Conservation (phyloP, 2,329 filamentous ascomycete species). For the Calonectria ilicicola region DNA sequence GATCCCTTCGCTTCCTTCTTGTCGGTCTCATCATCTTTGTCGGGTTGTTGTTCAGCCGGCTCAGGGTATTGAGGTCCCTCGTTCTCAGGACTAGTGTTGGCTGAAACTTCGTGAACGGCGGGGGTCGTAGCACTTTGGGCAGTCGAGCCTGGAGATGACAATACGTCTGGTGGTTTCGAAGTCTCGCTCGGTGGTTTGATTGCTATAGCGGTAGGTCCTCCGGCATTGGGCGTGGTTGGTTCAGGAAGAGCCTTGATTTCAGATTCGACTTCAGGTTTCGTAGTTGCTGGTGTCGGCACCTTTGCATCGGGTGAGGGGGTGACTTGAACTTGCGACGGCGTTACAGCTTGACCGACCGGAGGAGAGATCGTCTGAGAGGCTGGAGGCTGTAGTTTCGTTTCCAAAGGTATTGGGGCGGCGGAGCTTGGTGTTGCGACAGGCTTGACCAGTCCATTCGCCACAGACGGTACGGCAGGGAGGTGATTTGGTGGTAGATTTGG, state of each 20-base stretch:
- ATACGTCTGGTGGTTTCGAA: conserved; percentile 54
- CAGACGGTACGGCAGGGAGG: conserved; percentile 1
- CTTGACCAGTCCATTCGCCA: conserved; percentile 27
- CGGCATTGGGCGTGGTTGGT: not conserved
- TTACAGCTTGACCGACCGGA: not conserved
- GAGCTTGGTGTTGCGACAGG: conserved; percentile 16
- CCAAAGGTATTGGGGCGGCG: conserved; percentile 18
- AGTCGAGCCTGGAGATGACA: conserved; percentile 74
- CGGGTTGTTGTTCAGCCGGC: conserved; percentile 59
- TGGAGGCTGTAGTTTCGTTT: conserved; percentile 6
- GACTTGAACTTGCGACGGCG: conserved; percentile 44
- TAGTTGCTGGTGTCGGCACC: conserved; percentile 33
- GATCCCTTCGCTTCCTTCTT: conserved; percentile 16
- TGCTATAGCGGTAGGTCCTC: conserved; percentile 34
- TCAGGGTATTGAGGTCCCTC: conserved; percentile 70
- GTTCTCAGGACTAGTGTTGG: conserved; percentile 80
- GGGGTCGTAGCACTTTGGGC: conserved; percentile 81
- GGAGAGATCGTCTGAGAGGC: not conserved
- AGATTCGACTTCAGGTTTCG: conserved; percentile 7
- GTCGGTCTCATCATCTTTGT: conserved; percentile 49
- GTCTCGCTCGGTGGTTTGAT: conserved; percentile 52
- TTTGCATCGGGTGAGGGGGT: conserved; percentile 49
- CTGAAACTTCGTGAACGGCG: conserved; percentile 73
- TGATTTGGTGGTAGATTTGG: not conserved
- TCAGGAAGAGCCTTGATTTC: conserved; percentile 22